Evolutionary conservation across 495 filamentous ascomycete species (phyloP).

Genomic region (Hamigera avellanea): DNA sequence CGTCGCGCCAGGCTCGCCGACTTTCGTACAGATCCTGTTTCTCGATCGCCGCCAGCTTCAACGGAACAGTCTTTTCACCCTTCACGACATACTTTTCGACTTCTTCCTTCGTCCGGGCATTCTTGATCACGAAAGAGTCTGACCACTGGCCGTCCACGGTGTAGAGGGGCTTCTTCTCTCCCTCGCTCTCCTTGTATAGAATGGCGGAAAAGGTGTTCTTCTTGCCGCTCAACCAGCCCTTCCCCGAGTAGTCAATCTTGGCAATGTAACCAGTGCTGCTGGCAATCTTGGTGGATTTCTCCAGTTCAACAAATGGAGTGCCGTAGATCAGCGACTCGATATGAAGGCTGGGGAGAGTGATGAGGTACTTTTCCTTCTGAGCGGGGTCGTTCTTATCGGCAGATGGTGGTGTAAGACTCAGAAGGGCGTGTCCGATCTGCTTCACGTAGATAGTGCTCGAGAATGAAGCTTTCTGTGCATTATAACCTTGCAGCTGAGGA

Average conservation of each 20-base stretch:
- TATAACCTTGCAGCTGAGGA: slow-evolving; percentile 74
- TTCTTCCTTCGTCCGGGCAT: slow-evolving; percentile 55
- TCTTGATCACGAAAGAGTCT: slow-evolving; percentile 66
- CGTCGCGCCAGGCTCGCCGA: slow-evolving; percentile 77
- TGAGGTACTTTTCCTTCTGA: slow-evolving; percentile 65
- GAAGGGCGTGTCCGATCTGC: slow-evolving; percentile 89
- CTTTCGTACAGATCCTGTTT: slow-evolving; percentile 81
- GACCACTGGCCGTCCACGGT: slow-evolving; percentile 88
- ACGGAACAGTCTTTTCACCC: slow-evolving; percentile 47
- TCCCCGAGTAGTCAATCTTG: slow-evolving; percentile 85
- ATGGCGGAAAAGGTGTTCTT: slow-evolving; percentile 82
- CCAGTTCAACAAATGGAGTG: slow-evolving; percentile 82
- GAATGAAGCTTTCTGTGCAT: slow-evolving; percentile 95
- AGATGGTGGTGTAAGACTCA: slow-evolving; percentile 54
- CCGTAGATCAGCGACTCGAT: slow-evolving; percentile 91
- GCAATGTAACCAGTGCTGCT: slow-evolving; percentile 81
- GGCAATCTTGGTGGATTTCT: slow-evolving; percentile 67
- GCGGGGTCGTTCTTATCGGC: slow-evolving; percentile 30
- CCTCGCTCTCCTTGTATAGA: slow-evolving; percentile 57
- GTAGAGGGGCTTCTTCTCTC: slow-evolving; percentile 75
- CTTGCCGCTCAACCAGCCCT: slow-evolving; percentile 89
- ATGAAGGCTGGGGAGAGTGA: slow-evolving; percentile 85
- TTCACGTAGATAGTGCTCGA: slow-evolving; percentile 88
- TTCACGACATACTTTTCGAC: slow-evolving; percentile 61
- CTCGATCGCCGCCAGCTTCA: slow-evolving; percentile 63